Evolutionary conservation across 768 basidiomycete genomes (phyloP).

Genomic region (Sarcodon sp.): DNA sequence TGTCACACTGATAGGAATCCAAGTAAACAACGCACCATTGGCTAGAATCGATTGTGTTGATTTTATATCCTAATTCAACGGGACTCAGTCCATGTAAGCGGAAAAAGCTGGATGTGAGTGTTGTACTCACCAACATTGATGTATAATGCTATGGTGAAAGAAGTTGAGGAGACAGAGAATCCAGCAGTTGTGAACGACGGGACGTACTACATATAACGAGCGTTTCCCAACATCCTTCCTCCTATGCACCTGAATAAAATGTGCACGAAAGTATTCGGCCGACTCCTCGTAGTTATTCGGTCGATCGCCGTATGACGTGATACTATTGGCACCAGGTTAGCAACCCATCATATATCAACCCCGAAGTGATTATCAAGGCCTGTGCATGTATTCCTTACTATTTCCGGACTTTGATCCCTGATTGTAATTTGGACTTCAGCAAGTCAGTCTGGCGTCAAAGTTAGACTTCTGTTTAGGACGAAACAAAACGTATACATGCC

Average conservation of each 20-base stretch:
- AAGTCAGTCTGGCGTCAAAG: constrained; percentile 43
- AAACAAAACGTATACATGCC: constrained; percentile 21
- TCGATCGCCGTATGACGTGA: constrained; percentile 71
- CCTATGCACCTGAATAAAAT: constrained; percentile 74
- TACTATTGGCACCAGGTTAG: constrained; percentile 25
- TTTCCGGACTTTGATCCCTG: constrained; percentile 57
- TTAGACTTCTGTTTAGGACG: constrained; percentile 3
- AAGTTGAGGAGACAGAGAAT: constrained; percentile 32
- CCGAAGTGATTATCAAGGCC: constrained; percentile 4
- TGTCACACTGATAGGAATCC: neutral
- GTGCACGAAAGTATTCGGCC: constrained; percentile 78
- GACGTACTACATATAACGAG: constrained; percentile 42
- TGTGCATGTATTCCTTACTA: constrained; percentile 31
- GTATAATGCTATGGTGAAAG: constrained; percentile 15
- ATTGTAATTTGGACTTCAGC: constrained; percentile 55
- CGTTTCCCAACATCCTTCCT: constrained; percentile 70
- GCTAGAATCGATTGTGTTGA: constrained; percentile 75
- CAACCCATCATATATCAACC: neutral
- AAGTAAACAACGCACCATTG: constrained; percentile 36
- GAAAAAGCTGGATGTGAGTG: neutral
- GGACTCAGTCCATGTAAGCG: neutral
- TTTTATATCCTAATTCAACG: constrained; percentile 50
- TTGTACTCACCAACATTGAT: constrained; percentile 14
- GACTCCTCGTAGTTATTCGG: constrained; percentile 75
- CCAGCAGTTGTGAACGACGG: constrained; percentile 25